phyloP scores from a whole-genome alignment of 139 green algal species.

The Gonium pectorale region DNA sequence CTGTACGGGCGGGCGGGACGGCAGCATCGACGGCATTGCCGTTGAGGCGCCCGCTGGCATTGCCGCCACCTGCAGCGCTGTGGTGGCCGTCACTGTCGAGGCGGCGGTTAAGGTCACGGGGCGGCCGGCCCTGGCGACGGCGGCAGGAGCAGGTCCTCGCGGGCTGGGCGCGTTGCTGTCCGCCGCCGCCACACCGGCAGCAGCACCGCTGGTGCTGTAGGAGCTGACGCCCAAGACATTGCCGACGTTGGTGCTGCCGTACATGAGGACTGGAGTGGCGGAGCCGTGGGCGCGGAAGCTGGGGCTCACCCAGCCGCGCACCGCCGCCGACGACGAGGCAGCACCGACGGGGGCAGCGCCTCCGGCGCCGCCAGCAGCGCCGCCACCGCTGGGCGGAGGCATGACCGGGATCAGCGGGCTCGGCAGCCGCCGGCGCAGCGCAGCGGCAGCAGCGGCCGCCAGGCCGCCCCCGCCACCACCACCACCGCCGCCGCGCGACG shows the following conservation, averaged over 20 bases:
- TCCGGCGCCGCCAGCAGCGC: not conserved
- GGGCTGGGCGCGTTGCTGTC: too few species aligned
- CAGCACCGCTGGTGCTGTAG: too few species aligned
- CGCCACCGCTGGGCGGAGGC: not conserved
- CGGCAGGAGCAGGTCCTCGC: too few species aligned
- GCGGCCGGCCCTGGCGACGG: too few species aligned
- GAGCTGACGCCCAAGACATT: too few species aligned
- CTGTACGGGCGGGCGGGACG: not conserved
- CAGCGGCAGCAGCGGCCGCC: not conserved
- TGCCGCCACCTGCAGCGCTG: too few species aligned
- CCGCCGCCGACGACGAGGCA: not conserved
- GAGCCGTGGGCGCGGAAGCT: not conserved
- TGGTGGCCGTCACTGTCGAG: too few species aligned
- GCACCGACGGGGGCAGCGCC: not conserved
- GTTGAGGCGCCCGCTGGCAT: not conserved
- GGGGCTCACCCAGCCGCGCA: constrained; percentile 13
- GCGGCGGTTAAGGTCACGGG: too few species aligned
- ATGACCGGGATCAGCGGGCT: not conserved
- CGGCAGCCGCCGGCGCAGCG: not conserved
- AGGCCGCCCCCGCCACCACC: not conserved
- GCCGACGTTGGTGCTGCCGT: not conserved
- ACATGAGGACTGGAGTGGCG: not conserved
- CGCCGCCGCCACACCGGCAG: not conserved
- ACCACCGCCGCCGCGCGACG: not conserved
- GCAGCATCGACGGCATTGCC: not conserved